Conservation (phyloP, 805 yeast species). For the Scheffersomyces coipomensis region DNA sequence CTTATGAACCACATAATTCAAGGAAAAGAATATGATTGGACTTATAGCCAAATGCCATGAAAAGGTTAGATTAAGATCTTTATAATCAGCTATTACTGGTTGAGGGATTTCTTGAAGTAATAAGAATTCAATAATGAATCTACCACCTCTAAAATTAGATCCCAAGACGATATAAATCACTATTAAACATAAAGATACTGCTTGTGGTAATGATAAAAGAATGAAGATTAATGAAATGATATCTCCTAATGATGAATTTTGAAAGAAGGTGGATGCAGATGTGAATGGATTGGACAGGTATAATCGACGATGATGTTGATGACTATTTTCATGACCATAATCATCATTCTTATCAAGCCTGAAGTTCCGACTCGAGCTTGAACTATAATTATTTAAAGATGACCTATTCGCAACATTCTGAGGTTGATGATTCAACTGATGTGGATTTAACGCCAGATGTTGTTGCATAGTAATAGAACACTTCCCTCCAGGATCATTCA, state of each 20-base stretch:
- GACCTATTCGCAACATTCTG: neutral
- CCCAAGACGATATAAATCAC: conserved; percentile 23
- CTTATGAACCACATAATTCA: conserved; percentile 14
- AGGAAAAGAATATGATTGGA: conserved; percentile 19
- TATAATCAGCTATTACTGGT: conserved; percentile 9
- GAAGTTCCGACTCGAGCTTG: neutral
- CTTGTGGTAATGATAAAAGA: conserved; percentile 25
- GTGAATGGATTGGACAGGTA: neutral
- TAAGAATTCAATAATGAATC: conserved; percentile 18
- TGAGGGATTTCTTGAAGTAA: conserved; percentile 11
- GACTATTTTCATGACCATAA: neutral
- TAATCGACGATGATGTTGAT: neutral
- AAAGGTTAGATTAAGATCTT: conserved; percentile 14
- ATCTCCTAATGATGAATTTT: conserved; percentile 27
- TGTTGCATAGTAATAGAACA: neutral
- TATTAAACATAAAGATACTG: conserved; percentile 20
- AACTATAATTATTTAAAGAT: neutral
- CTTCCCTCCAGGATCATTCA: neutral
- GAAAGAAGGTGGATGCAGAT: conserved; percentile 10
- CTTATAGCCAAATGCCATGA: conserved; percentile 21
- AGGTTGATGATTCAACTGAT: neutral
- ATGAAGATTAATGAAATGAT: conserved; percentile 30
- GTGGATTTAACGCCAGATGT: neutral
- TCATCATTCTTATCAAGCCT: neutral
- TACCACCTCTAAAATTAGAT: conserved; percentile 27